phyloP scores from a whole-genome alignment of 2,329 filamentous ascomycete genomes.

The Fusarium graminum region DNA sequence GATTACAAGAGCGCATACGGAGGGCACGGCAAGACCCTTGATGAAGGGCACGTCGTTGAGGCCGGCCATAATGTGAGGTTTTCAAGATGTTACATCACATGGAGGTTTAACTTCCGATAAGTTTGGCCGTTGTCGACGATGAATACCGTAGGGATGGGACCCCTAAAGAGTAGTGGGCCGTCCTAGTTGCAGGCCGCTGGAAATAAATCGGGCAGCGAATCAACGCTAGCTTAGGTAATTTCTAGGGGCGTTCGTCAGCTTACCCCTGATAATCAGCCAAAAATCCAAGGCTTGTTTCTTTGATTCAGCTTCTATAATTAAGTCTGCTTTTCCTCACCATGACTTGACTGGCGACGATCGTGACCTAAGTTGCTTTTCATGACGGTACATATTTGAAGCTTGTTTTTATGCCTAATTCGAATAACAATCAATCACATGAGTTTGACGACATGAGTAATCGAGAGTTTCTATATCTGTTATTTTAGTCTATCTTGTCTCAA shows the following conservation, averaged over 20 bases:
- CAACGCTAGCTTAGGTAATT: constrained; percentile 37
- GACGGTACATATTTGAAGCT: constrained; percentile 1
- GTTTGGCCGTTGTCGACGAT: constrained; percentile 14
- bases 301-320: neutral
- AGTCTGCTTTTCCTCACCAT: constrained; percentile 32
- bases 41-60: constrained; percentile 59
- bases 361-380: constrained; percentile 7
- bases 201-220: constrained; percentile 11
- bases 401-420: constrained; percentile 6
- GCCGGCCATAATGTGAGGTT: constrained; percentile 56
- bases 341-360: constrained; percentile 17
- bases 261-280: constrained; percentile 33
- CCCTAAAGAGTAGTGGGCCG: constrained; percentile 19
- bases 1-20: constrained; percentile 73
- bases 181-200: constrained; percentile 14
- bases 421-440: neutral
- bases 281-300: constrained; percentile 19
- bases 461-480: constrained; percentile 22
- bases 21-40: constrained; percentile 74
- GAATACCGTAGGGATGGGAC: constrained; percentile 6
- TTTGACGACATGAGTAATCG: constrained; percentile 34
- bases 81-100: constrained; percentile 28
- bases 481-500: constrained; percentile 25
- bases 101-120: constrained; percentile 2
- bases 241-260: constrained; percentile 40